Base-by-base conservation (phyloP, 805 yeast species). In the Starmerella vitae region DNA sequence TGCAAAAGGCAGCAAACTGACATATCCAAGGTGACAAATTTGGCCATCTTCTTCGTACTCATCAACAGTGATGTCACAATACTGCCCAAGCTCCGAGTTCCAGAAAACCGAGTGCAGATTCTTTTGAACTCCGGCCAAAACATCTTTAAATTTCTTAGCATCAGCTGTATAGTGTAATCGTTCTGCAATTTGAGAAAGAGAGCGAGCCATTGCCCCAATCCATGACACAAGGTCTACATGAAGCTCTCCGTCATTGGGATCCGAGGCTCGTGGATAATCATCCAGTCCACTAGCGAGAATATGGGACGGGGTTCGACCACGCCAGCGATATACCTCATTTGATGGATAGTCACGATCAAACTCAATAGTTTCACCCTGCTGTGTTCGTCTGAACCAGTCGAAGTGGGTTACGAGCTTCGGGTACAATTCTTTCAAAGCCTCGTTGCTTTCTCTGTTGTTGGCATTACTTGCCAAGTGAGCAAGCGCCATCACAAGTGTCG, bases 271-370 rank as follows among this genome's bases (percentile, higher is more conserved):
- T 26, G 98, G 98, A 54, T 86, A 91, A 55, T 91, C 98, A 59
- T 91, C 98, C 27, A 91, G 58, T 0, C 98, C 98, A 58, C 93
- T 78, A 7, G 98, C 91, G 38, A 88, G 65, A 56, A 94, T 81
- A 52, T 83, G 95, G 3, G 76, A 71, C 17, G 67, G 63, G 0
- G 95, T 81, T 48, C 97, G 73, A 4, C 97, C 98, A 42, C 84
- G 71, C 98, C 98, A 91, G 56, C 94, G 68, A 57, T 79, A 91
- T 0, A 76, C 80, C 55, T 85, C 94, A 6, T 57, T 54, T 4
- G 77, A 67, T 17, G 66, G 61, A 18, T 57, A 48, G 8, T 64
- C 62, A 47, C 93, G 67, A 27, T 72, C 86, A 59, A 81, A 81
- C 41, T 78, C 86, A 9, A 70, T 74, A 9, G 73, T 55, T 44